Evolutionary conservation across 139 green algal species (phyloP).

Genomic region (Penium margaritaceum): DNA sequence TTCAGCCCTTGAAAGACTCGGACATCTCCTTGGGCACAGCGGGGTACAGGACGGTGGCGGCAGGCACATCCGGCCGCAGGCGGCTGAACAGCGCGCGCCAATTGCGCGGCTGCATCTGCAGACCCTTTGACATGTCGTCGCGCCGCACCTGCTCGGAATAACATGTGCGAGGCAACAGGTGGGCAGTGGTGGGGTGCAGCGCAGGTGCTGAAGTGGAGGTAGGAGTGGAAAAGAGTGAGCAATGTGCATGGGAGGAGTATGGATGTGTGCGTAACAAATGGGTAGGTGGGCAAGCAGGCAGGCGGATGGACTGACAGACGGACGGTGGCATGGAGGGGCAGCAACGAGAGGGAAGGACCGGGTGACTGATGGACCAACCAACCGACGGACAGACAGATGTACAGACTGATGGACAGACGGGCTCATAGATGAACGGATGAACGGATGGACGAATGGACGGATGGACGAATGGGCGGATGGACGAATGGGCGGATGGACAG

Average conservation of each 20-base stretch:
- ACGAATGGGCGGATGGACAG: no score
- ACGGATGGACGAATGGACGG: no score
- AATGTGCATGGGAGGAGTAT: constrained; percentile 46
- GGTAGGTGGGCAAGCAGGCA: no score
- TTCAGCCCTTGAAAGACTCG: constrained; percentile 2
- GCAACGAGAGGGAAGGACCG: no score
- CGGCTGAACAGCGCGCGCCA: constrained; percentile 23
- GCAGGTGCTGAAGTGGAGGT: neutral
- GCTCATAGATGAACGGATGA: no score
- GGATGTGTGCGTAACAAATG: no score
- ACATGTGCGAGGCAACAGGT: neutral
- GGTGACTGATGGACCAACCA: no score
- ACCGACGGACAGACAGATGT: no score
- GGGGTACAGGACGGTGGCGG: neutral
- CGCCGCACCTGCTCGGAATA: constrained; percentile 20
- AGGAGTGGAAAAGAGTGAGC: neutral
- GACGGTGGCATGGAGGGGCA: no score
- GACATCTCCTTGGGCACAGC: neutral
- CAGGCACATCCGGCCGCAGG: constrained; percentile 17
- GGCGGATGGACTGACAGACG: no score
- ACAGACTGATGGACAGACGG: no score
- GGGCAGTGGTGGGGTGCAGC: neutral
- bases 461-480: no score
- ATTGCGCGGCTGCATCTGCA: neutral
- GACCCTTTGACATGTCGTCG: constrained; percentile 15